A percentile compares a stretch with the other conserved stretches of the same genome.
Conservation (phyloP, 2,329 filamentous ascomycete genomes). For the Byssochlamys sp. region DNA sequence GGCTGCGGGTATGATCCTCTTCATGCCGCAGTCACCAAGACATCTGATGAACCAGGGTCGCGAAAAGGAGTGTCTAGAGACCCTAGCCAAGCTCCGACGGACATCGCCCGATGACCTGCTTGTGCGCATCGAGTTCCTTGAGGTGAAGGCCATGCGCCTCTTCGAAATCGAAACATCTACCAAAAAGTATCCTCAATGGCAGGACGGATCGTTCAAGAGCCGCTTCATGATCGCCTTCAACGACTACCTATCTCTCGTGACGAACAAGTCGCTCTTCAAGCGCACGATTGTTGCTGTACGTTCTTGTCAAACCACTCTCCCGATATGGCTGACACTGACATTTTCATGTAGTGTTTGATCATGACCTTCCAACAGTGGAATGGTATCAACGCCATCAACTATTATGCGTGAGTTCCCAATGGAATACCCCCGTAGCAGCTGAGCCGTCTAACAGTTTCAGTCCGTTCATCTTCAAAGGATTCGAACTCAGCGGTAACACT, state of each 20-base stretch:
- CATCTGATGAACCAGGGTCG: constrained; percentile 62
- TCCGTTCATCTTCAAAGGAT: constrained; percentile 25
- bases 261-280: constrained; percentile 27
- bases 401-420: constrained; percentile 23
- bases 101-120: constrained; percentile 56
- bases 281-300: constrained; percentile 30
- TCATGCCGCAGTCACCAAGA: constrained; percentile 69
- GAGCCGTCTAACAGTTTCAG: constrained; percentile 4
- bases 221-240: constrained; percentile 54
- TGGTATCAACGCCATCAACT: constrained; percentile 38
- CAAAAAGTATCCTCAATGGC: constrained; percentile 57
- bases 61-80: constrained; percentile 55
- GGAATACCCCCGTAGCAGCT: background rate
- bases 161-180: constrained; percentile 63
- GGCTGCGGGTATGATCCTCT: constrained; percentile 56
- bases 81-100: constrained; percentile 55
- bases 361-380: constrained; percentile 42
- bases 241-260: constrained; percentile 23
- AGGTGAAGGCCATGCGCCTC: constrained; percentile 65
- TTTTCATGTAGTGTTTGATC: constrained; percentile 30
- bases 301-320: constrained; percentile 28
- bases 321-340: background rate
- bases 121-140: constrained; percentile 64
- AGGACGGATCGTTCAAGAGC: constrained; percentile 53
- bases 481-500: constrained; percentile 27